Base-by-base conservation (phyloP, 2,329 filamentous ascomycete genomes). In the Albophoma yamanashiensis region DNA sequence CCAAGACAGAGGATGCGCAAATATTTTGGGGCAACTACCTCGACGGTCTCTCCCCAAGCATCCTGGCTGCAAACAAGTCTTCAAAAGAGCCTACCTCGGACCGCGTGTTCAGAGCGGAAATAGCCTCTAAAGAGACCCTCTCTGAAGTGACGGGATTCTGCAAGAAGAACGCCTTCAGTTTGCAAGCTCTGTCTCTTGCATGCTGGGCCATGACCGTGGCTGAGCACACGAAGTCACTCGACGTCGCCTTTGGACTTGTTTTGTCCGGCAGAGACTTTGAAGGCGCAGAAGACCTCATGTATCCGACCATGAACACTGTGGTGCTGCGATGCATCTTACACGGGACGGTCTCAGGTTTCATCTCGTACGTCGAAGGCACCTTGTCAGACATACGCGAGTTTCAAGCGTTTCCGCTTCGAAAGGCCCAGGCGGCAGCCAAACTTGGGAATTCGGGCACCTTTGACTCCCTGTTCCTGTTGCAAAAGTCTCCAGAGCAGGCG, bases 241-340 rank as follows among this genome's bases (percentile, higher is more conserved):
- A 96, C 64, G 82, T 96, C 4, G 81, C 85, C 0, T 96, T 94
- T 68, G 93, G 93, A 0, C 83, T 90, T 0, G 88, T 97, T 1
- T 78, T 96, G 15, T 92, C 91, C 0, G 92, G 93, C 20, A 83
- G 93, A n/a, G 90, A 94, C 60, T 85, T 84, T 12, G 86, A 89
- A 55, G 81, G 83, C 20, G 82, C 85, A 0, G 82, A 89, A 52
- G 72, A 82, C 34, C 73, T 93, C 15, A 79, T 92, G 68, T 97
- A 96, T 67, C 93, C 92, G 0, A 91, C 89, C 0, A 96, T 97
- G 89, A 97, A 96, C 68, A 96, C 92, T 0, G 86, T 96, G 0
- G 83, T 88, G 0, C 78, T 96, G 9, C 82, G 92, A 14, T 82
- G 82, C 1, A 79, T 92, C 3, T 70, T 96, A 2, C 89, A 94